Evolutionary conservation across 2,329 filamentous ascomycete genomes (phyloP).

Genomic region (Phaeosphaeria sp.): DNA sequence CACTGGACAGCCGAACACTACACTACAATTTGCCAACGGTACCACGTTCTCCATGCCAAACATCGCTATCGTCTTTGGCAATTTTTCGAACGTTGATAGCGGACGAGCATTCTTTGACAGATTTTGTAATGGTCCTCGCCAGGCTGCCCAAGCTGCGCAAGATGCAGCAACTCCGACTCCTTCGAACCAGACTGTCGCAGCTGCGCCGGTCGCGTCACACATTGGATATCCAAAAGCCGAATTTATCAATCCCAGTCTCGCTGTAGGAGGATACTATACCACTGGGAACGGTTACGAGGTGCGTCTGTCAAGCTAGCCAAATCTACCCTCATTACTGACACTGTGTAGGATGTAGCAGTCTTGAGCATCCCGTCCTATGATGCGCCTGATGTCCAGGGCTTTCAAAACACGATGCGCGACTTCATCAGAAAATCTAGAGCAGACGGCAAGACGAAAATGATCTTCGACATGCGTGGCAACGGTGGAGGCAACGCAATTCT

Average conservation of each 20-base stretch:
- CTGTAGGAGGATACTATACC: conserved; percentile 56
- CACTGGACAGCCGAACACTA: conserved; percentile 40
- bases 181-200: conserved; percentile 17
- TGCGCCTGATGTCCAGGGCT: conserved; percentile 39
- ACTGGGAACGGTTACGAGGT: conserved; percentile 46
- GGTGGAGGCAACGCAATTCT: conserved; percentile 59
- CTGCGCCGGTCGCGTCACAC: conserved; percentile 35
- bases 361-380: conserved; percentile 54
- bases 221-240: conserved; percentile 50
- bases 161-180: conserved; percentile 18
- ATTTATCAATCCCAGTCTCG: conserved; percentile 42
- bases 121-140: conserved; percentile 45
- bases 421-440: conserved; percentile 58
- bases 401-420: conserved; percentile 48
- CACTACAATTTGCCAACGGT: conserved; percentile 46
- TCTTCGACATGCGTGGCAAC: conserved; percentile 70
- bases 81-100: conserved; percentile 47
- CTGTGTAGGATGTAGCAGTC: conserved; percentile 52
- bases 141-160: conserved; percentile 10
- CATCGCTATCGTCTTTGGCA: conserved; percentile 35
- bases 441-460: conserved; percentile 64
- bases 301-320: conserved; percentile 27
- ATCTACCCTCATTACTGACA: conserved; percentile 33
- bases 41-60: conserved; percentile 40
- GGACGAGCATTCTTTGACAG: conserved; percentile 51